Conservation (phyloP, 2,329 filamentous ascomycete species). For the Ceratocystiopsis minuta region DNA sequence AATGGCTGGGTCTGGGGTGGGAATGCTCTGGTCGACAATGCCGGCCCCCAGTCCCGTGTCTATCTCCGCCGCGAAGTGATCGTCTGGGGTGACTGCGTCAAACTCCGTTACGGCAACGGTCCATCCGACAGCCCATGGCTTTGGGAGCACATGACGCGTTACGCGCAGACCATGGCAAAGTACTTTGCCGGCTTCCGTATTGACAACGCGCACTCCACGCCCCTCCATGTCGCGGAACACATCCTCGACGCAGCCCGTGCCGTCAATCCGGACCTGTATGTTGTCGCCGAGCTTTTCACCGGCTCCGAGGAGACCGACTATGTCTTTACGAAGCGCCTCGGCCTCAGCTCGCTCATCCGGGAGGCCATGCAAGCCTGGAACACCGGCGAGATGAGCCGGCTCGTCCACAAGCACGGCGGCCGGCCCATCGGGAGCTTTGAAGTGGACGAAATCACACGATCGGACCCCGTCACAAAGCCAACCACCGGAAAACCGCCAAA, state of each 20-base stretch:
- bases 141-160: constrained; percentile 91
- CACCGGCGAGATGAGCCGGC: constrained; percentile 74
- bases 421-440: constrained; percentile 95
- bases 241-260: constrained; percentile 85
- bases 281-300: constrained; percentile 89
- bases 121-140: constrained; percentile 79
- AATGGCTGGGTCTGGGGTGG: constrained; percentile 99
- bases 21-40: constrained; percentile 85
- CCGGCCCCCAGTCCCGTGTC: constrained; percentile 73
- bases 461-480: constrained; percentile 27
- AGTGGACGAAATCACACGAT: constrained; percentile 61
- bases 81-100: constrained; percentile 96
- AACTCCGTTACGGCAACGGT: constrained; percentile 70
- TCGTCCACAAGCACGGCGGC: constrained; percentile 87
- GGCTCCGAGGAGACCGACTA: constrained; percentile 94
- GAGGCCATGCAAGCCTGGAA: constrained; percentile 99
- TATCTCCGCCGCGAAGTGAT: constrained; percentile 94
- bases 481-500: no score
- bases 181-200: constrained; percentile 93
- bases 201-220: constrained; percentile 95
- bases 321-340: constrained; percentile 82
- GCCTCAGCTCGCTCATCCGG: constrained; percentile 77
- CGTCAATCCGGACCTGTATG: constrained; percentile 72
- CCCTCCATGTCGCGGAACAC: constrained; percentile 83
- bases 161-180: constrained; percentile 80